These are phyloP conservation scores for Lepiota subincarnata DNA, from an alignment of 768 basidiomycete species.

Conservation along the genomic window DNA sequence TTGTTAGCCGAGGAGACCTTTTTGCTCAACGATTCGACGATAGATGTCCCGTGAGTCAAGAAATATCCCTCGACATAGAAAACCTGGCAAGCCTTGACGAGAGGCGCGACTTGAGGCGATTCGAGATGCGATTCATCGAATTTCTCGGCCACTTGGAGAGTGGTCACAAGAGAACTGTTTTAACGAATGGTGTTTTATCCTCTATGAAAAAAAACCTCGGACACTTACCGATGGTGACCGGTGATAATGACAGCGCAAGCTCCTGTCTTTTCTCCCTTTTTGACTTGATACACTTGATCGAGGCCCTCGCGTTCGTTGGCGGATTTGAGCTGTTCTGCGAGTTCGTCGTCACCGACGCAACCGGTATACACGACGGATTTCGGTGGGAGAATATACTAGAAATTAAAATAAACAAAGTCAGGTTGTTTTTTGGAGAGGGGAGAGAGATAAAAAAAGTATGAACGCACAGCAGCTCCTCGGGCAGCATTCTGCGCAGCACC, in stretches of 20 bases:
- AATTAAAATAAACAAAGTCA: neutral
- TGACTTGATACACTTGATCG: slow-evolving; percentile 83
- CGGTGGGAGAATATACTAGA: slow-evolving; percentile 85
- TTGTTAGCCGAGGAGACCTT: slow-evolving; percentile 74
- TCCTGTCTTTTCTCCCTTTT: slow-evolving; percentile 84
- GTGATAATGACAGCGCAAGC: slow-evolving; percentile 97
- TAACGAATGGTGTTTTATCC: no score
- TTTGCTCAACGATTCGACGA: slow-evolving; percentile 69
- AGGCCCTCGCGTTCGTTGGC: slow-evolving; percentile 94
- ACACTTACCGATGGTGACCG: slow-evolving; percentile 76
- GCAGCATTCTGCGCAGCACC: slow-evolving; percentile 97
- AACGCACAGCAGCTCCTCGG: slow-evolving; percentile 87
- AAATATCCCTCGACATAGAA: slow-evolving; percentile 98
- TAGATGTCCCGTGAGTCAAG: slow-evolving; percentile 85
- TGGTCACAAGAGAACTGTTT: slow-evolving; percentile 85
- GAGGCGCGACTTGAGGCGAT: slow-evolving; percentile 66
- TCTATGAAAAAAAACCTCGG: no score
- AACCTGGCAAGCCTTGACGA: slow-evolving; percentile 76
- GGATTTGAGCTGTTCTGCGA: slow-evolving; percentile 80
- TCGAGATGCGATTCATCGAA: slow-evolving; percentile 80
- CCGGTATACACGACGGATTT: slow-evolving; percentile 91
- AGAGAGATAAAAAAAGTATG: neutral
- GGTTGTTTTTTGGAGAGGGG: neutral
- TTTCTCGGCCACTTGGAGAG: slow-evolving; percentile 84
- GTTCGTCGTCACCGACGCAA: slow-evolving; percentile 89